Percentiles rank a stretch among this genome's conserved stretches.
Evolutionary conservation across 495 filamentous ascomycete genomes (phyloP).

Genomic region (Penicillium pancosmium): DNA sequence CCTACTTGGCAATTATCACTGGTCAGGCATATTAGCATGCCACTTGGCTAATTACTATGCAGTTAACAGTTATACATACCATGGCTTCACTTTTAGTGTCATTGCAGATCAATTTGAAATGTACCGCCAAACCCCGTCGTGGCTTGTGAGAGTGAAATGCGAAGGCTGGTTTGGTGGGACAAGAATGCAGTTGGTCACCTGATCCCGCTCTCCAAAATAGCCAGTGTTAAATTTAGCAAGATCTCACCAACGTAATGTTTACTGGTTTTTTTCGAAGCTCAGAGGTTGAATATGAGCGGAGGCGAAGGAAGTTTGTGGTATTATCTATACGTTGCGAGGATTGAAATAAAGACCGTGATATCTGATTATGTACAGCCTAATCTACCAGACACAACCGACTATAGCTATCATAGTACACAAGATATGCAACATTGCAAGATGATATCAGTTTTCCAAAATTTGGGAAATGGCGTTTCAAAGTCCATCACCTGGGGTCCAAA

Average conservation of each 20-base stretch:
- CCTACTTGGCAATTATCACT: slow-evolving; percentile 20
- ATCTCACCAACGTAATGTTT: too few species aligned
- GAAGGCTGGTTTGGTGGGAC: slow-evolving; percentile 2
- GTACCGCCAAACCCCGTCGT: neutral
- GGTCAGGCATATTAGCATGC: neutral
- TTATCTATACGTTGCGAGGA: too few species aligned
- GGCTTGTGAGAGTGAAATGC: neutral
- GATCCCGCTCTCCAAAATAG: neutral
- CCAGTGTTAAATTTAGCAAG: neutral
- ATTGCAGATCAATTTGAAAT: slow-evolving; percentile 4
- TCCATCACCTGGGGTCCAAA: slow-evolving; percentile 29
- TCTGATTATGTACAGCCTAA: too few species aligned
- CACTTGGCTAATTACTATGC: neutral
- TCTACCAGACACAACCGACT: too few species aligned
- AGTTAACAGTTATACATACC: neutral
- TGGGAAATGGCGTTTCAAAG: slow-evolving; percentile 8
- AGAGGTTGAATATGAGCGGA: too few species aligned
- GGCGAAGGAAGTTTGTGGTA: too few species aligned
- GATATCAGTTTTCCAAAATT: neutral
- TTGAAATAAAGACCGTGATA: too few species aligned
- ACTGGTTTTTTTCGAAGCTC: too few species aligned
- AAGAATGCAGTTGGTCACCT: neutral
- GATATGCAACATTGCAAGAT: neutral
- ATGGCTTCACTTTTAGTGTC: slow-evolving; percentile 10
- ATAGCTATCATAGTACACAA: neutral